Base-by-base conservation (phyloP, 805 yeast species). In the Cyberlindnera saturnus region DNA sequence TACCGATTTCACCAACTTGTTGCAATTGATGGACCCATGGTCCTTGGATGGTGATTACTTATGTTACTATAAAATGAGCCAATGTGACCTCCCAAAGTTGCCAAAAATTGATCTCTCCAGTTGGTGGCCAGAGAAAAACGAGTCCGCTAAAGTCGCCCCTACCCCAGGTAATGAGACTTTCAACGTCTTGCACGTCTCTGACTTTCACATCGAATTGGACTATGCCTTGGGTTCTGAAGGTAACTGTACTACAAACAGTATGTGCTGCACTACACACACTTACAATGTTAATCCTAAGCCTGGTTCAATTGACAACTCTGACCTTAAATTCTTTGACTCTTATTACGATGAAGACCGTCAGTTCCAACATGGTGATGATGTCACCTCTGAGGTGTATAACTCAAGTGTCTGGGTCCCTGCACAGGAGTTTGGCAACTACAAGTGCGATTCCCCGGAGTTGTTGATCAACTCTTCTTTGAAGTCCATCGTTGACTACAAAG, bases 371-470 rank as follows among this genome's bases (percentile, higher is more conserved):
- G 50, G 69, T 69, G 70, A 70, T 31, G 53, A 44, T 38, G 61
- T 42, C 48, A 45, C 44, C 48, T 52, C 15, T 48, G 53, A 50
- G 30, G 50, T 43, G 6, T 52, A 33, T 44, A 72, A 77, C 40
- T 59, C 64, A 28, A 59, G 65, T 46, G 60, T 64, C 46, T 67
- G 66, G 63, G 50, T 59, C 2, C 84, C 85, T 9, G 86, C 86
- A 6, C 70, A 77, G 14, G 66, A 76, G 32, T 82, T 71, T 52
- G 90, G 89, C 15, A 63, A 70, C 43, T 82, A 82, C 60, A 49
- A 59, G 16, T 82, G 89, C 63, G 90, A 82, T 57, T 64, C 84
- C 5, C 88, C 90, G 6, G 80, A 75, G 47, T 59, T 76, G 15
- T 63, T 82, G 50, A 65, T 82, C 52, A 81, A 81, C 57, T 74